Evolutionary conservation across 2,329 filamentous ascomycete genomes (phyloP).

Genomic region (Colletotrichum melonis): DNA sequence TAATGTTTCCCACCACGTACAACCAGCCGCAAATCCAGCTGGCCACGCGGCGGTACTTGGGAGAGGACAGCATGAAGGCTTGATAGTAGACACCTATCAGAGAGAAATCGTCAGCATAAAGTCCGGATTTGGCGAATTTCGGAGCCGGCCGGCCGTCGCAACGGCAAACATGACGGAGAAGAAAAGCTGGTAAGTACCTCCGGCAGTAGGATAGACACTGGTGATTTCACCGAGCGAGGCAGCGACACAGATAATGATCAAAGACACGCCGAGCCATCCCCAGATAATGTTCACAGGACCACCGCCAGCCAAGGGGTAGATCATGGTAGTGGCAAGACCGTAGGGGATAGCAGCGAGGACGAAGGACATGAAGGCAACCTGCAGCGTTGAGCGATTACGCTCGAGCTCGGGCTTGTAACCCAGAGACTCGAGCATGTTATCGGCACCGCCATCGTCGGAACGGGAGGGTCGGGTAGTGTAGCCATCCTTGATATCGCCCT

Average conservation of each 20-base stretch:
- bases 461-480: constrained; percentile 36
- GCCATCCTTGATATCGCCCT: constrained; percentile 29
- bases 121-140: constrained; percentile 7
- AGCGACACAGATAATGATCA: constrained; percentile 78
- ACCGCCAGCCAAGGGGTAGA: constrained; percentile 74
- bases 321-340: constrained; percentile 76
- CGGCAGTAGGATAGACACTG: constrained; percentile 80
- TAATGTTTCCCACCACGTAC: constrained; percentile 83
- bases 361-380: constrained; percentile 82
- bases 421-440: constrained; percentile 71
- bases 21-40: constrained; percentile 82
- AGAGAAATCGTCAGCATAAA: constrained; percentile 30
- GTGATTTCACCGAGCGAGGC: constrained; percentile 79
- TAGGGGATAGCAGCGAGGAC: constrained; percentile 81
- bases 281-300: constrained; percentile 78
- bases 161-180: background rate
- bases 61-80: constrained; percentile 77
- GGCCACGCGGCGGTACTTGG: constrained; percentile 69
- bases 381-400: constrained; percentile 73
- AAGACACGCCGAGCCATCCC: constrained; percentile 77
- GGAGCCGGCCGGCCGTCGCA: constrained; percentile 6
- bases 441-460: constrained; percentile 58
- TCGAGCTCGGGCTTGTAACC: constrained; percentile 75
- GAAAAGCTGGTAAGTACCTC: constrained; percentile 57
- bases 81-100: constrained; percentile 75